Evolutionary conservation across 495 filamentous ascomycete genomes (phyloP).

Genomic region (Daldinia concentrica): DNA sequence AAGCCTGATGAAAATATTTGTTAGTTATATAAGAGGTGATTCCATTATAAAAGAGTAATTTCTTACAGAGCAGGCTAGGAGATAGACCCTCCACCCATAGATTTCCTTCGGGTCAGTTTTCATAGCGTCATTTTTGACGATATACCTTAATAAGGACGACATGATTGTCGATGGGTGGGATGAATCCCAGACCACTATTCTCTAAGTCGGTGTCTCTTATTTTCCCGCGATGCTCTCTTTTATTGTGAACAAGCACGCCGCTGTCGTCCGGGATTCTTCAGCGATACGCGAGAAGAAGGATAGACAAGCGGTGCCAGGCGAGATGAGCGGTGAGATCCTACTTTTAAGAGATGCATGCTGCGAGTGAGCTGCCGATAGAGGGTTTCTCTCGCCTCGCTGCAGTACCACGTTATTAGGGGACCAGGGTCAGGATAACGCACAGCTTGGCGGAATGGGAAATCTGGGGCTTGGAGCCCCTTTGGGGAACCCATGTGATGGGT

Average conservation of each 20-base stretch:
- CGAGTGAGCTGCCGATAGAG: constrained; percentile 31
- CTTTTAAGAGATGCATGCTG: constrained; percentile 35
- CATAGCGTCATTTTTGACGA: constrained; percentile 84
- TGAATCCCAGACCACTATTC: constrained; percentile 17
- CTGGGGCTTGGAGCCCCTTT: constrained; percentile 14
- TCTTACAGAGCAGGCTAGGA: constrained; percentile 72
- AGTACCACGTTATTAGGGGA: constrained; percentile 33
- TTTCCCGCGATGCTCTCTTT: neutral
- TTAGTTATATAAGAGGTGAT: constrained; percentile 3
- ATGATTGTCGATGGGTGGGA: constrained; percentile 35
- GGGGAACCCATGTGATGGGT: constrained; percentile 30
- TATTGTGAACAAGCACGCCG: constrained; percentile 14
- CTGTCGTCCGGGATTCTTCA: constrained; percentile 10
- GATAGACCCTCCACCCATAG: constrained; percentile 79
- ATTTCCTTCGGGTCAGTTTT: constrained; percentile 76
- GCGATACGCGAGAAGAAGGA: constrained; percentile 22
- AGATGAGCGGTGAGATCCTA: constrained; percentile 31
- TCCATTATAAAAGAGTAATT: neutral
- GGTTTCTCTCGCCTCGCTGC: constrained; percentile 32
- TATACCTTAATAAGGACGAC: constrained; percentile 62
- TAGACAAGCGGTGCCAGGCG: neutral
- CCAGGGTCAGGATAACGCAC: constrained; percentile 18
- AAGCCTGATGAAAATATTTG: constrained; percentile 56
- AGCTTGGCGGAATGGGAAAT: constrained; percentile 24
- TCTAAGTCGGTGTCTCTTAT: constrained; percentile 9